Percentiles rank a stretch among this genome's conserved stretches.
Conservation (phyloP, 2,329 filamentous ascomycete genomes). For the Cladosporium sp. region DNA sequence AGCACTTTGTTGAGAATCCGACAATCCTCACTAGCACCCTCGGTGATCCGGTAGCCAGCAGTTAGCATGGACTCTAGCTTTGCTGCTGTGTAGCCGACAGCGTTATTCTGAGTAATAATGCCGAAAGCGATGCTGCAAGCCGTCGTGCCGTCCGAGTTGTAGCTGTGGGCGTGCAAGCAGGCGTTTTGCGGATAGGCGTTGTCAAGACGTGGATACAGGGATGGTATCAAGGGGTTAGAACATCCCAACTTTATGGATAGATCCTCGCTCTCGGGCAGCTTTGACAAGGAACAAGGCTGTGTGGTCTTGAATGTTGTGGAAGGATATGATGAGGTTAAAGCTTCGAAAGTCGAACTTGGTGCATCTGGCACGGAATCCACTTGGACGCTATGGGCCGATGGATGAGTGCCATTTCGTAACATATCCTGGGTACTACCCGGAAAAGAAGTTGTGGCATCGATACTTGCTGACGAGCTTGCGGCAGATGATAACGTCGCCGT, state of each 20-base stretch:
- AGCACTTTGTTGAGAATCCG: not conserved
- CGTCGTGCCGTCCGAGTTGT: not conserved
- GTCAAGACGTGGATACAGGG: not conserved
- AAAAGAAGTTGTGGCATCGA: too few relatives aligned
- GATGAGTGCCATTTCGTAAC: too few relatives aligned
- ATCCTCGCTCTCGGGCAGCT: too few relatives aligned
- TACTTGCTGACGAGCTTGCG: too few relatives aligned
- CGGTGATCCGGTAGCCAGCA: not conserved
- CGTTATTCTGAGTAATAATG: not conserved
- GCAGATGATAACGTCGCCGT: too few relatives aligned
- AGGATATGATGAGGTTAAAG: too few relatives aligned
- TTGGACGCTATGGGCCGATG: too few relatives aligned
- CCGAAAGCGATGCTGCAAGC: slow-evolving; percentile 1
- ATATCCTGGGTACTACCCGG: too few relatives aligned
- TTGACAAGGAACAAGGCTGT: too few relatives aligned
- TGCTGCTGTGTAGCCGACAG: not conserved
- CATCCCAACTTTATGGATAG: too few relatives aligned
- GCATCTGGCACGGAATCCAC: too few relatives aligned
- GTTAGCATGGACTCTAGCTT: slow-evolving; percentile 1
- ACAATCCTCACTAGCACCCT: not conserved
- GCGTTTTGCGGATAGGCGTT: not conserved
- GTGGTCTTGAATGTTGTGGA: not conserved
- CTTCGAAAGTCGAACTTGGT: too few relatives aligned
- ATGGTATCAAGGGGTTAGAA: not conserved
- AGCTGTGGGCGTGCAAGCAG: not conserved